phyloP scores from a whole-genome alignment of 2,329 filamentous ascomycete genomes.

The Sporothrix euskadiensis region DNA sequence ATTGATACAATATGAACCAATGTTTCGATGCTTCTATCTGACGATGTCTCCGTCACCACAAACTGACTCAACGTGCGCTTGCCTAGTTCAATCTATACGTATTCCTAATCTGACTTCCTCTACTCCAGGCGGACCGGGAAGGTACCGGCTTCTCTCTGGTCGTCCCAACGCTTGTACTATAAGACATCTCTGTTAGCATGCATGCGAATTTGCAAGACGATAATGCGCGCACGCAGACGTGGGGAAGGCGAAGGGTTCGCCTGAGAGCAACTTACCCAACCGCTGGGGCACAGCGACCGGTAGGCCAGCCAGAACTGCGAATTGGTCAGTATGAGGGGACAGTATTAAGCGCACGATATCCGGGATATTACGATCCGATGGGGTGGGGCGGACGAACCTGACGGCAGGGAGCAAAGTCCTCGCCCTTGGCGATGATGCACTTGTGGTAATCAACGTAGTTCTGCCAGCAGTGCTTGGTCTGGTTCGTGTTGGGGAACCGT shows the following conservation, averaged over 20 bases:
- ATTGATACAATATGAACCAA: slow-evolving; percentile 26
- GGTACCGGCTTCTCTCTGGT: slow-evolving; percentile 77
- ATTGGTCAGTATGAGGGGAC: slow-evolving; percentile 36
- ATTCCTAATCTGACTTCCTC: background rate
- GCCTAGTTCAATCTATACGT: background rate
- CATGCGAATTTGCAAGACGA: background rate
- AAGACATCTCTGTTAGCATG: slow-evolving; percentile 6
- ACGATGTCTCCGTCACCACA: slow-evolving; percentile 22
- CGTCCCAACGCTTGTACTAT: slow-evolving; percentile 86
- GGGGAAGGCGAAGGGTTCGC: background rate
- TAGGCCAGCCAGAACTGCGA: slow-evolving; percentile 91
- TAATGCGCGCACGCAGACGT: background rate
- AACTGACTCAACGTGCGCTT: slow-evolving; percentile 7
- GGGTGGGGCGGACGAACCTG: slow-evolving; percentile 64
- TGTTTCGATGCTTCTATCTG: slow-evolving; percentile 29
- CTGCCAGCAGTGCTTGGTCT: slow-evolving; percentile 99
- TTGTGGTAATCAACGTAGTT: slow-evolving; percentile 99
- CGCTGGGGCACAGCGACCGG: slow-evolving; percentile 93
- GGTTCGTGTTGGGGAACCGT: slow-evolving; percentile 98
- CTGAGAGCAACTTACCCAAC: slow-evolving; percentile 53
- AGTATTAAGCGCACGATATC: background rate
- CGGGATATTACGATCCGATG: too few species aligned
- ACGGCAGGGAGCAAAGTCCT: slow-evolving; percentile 95
- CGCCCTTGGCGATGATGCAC: slow-evolving; percentile 97
- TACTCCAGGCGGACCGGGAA: slow-evolving; percentile 69